These are phyloP conservation scores for Carex scoparia DNA, from an alignment of 176 grass and related monocot species.

Conservation along the genomic window DNA sequence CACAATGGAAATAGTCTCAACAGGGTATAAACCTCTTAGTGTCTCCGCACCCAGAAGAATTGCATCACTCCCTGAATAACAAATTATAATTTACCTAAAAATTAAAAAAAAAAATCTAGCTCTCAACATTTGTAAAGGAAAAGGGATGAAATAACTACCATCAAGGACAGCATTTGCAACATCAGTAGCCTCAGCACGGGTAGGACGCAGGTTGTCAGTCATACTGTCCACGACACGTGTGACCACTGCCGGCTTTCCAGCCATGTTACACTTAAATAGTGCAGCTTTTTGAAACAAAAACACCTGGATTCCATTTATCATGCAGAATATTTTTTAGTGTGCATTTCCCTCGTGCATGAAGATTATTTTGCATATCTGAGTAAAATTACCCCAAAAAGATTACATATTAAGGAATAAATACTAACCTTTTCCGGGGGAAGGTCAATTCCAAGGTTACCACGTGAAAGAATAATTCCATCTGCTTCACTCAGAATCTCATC, in stretches of 20 bases:
- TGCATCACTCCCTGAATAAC: constrained; percentile 75
- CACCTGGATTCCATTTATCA: constrained; percentile 42
- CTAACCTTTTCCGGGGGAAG: constrained; percentile 95
- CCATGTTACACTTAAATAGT: constrained; percentile 94
- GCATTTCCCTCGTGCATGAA: background rate
- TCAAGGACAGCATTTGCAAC: constrained; percentile 98
- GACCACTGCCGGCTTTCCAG: constrained; percentile 93
- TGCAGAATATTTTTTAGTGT: constrained; percentile 1
- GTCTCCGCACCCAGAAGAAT: constrained; percentile 99
- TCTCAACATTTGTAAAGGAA: background rate
- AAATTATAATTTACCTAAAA: constrained; percentile 25
- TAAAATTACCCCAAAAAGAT: background rate
- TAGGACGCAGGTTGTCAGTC: constrained; percentile 97
- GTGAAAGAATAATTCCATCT: constrained; percentile 96
- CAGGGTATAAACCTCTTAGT: constrained; percentile 90
- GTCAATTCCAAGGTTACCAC: constrained; percentile 94
- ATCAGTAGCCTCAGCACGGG: constrained; percentile 95
- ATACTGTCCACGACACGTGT: constrained; percentile 99
- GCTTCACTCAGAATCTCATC: constrained; percentile 92
- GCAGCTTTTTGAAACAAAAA: constrained; percentile 98
- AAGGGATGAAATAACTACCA: constrained; percentile 32
- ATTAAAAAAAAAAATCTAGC: background rate
- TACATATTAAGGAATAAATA: background rate
- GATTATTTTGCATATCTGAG: background rate
- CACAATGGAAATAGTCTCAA: constrained; percentile 88